A percentile compares a stretch with the other conserved stretches of the same genome.
Evolutionary conservation across 805 yeast genomes (phyloP).

Genomic region (Phaffomyces thermotolerans): DNA sequence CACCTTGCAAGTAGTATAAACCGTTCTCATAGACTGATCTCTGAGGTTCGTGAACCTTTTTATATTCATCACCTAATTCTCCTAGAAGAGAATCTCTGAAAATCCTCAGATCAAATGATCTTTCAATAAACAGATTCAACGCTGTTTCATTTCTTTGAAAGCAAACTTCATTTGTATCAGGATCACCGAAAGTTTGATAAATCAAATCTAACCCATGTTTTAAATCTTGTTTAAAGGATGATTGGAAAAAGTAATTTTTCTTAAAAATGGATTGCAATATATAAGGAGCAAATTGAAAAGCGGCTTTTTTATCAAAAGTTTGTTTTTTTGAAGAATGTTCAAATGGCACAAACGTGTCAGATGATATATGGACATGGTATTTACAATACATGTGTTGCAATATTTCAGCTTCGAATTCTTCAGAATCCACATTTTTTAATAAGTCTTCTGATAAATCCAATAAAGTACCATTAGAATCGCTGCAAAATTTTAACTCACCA

Average conservation of each 20-base stretch:
- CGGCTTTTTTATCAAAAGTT: slow-evolving; percentile 35
- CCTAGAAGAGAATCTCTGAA: slow-evolving; percentile 52
- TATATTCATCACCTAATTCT: slow-evolving; percentile 24
- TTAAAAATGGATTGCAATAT: slow-evolving; percentile 50
- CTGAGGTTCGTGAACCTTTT: slow-evolving; percentile 26
- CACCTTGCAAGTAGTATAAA: slow-evolving; percentile 62
- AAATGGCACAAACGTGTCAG: slow-evolving; percentile 53
- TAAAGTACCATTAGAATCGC: slow-evolving; percentile 52
- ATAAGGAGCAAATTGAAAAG: slow-evolving; percentile 34
- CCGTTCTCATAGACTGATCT: slow-evolving; percentile 42
- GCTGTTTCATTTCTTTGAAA: slow-evolving; percentile 40
- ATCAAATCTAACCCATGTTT: slow-evolving; percentile 66
- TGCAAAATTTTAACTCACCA: slow-evolving; percentile 67
- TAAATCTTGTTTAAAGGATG: slow-evolving; percentile 60
- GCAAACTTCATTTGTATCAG: slow-evolving; percentile 34
- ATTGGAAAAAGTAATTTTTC: slow-evolving; percentile 47
- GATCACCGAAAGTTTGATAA: slow-evolving; percentile 65
- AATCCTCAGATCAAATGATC: slow-evolving; percentile 35
- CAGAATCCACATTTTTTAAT: slow-evolving; percentile 35
- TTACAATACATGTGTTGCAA: slow-evolving; percentile 75
- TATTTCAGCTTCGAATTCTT: slow-evolving; percentile 55
- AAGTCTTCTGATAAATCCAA: slow-evolving; percentile 51
- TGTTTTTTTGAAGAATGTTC: slow-evolving; percentile 52
- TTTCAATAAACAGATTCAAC: slow-evolving; percentile 42
- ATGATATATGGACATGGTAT: slow-evolving; percentile 57